Conservation (phyloP, 352 stramenopile genomes). For the Globisporangium abappressorium region DNA sequence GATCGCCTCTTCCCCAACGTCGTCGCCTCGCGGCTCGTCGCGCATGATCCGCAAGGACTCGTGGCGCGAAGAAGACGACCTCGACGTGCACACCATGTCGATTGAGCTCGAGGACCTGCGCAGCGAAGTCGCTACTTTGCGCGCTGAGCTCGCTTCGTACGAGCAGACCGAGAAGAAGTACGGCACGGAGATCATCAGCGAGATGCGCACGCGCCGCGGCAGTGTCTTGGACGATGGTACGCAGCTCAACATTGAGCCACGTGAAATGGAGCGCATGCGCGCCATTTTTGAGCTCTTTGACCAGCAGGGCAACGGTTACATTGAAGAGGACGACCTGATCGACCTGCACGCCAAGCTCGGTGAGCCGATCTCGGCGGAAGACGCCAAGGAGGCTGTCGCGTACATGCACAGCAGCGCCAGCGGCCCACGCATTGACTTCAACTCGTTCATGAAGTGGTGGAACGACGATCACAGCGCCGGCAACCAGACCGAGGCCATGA, state of each 20-base stretch:
- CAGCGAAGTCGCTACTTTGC: conserved; percentile 64
- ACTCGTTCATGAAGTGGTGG: conserved; percentile 89
- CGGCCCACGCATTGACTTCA: conserved; percentile 76
- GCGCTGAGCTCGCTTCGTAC: conserved; percentile 68
- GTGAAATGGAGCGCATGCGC: conserved; percentile 85
- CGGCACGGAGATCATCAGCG: conserved; percentile 49
- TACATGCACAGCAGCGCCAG: conserved; percentile 60
- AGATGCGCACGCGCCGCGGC: conserved; percentile 53
- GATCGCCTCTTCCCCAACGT: conserved; percentile 61
- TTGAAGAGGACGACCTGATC: conserved; percentile 70
- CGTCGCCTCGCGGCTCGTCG: conserved; percentile 44
- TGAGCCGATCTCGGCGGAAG: conserved; percentile 73
- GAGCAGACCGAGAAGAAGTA: conserved; percentile 81
- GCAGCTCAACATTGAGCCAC: conserved; percentile 71
- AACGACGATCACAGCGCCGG: conserved; percentile 74
- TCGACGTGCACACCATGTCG: conserved; percentile 59
- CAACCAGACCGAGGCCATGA: conserved; percentile 77
- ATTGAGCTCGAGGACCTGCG: conserved; percentile 76
- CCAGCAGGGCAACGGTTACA: conserved; percentile 76
- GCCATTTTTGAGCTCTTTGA: conserved; percentile 84
- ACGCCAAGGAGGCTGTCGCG: conserved; percentile 64
- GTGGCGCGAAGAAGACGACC: conserved; percentile 70
- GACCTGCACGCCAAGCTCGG: conserved; percentile 82
- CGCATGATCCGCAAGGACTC: conserved; percentile 60
- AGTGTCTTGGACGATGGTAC: conserved; percentile 77